Conservation (phyloP, 257 asterid species). For the Petunia axillaris region DNA sequence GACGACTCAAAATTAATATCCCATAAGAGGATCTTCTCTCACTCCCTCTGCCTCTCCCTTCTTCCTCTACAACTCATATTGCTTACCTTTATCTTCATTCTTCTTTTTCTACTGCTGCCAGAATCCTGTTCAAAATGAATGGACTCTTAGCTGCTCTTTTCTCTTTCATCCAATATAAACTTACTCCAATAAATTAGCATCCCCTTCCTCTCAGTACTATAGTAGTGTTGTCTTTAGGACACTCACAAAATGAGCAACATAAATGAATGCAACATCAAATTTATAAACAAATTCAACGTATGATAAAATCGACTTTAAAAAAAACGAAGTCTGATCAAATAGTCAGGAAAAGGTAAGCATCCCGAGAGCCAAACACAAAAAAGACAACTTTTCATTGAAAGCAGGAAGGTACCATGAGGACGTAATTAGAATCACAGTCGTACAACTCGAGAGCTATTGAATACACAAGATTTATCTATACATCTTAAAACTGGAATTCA, state of each 20-base stretch:
- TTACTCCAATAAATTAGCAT: not conserved
- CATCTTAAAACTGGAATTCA: not conserved
- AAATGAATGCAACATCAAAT: not conserved
- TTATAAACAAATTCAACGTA: not conserved
- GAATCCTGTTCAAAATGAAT: constrained; percentile 3
- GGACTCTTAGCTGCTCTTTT: not conserved
- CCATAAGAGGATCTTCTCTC: not conserved
- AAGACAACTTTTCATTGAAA: not conserved
- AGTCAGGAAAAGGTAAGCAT: not conserved
- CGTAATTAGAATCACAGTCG: not conserved
- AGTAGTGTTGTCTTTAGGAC: not conserved
- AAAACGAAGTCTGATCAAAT: not conserved
- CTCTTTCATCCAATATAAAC: not conserved
- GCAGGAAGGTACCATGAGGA: not conserved
- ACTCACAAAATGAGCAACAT: not conserved
- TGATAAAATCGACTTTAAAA: too few species aligned
- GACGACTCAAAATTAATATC: not conserved
- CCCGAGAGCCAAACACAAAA: not conserved
- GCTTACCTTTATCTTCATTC: not conserved
- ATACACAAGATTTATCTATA: not conserved
- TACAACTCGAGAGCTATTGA: not conserved
- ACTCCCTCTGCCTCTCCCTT: not conserved
- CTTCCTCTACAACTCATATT: not conserved
- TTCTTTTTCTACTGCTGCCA: not conserved
- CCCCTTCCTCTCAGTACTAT: not conserved